Evolutionary conservation across 1,284 basidiomycete genomes (phyloP).

Genomic region (Ganoderma lucidum): DNA sequence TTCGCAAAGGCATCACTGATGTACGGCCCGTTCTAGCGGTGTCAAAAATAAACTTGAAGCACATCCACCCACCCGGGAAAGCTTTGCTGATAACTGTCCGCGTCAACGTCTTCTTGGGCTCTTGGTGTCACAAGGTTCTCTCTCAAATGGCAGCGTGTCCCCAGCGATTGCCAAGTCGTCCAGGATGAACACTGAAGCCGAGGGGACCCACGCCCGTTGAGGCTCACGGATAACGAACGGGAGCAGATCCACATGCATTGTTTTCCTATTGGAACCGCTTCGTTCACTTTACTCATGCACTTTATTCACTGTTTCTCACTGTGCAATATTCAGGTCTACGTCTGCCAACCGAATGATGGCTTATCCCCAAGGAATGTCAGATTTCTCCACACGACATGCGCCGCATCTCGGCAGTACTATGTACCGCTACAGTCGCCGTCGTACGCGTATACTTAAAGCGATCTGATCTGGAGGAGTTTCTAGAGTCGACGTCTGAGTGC

Average conservation of each 20-base stretch:
- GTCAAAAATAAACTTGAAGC: not conserved
- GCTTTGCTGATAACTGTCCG: not conserved
- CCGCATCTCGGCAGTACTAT: not conserved
- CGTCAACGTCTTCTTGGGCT: not conserved
- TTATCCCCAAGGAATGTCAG: not conserved
- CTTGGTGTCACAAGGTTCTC: not conserved
- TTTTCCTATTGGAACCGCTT: not conserved
- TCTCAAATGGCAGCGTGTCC: not conserved
- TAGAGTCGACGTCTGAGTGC: not conserved
- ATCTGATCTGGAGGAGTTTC: not conserved
- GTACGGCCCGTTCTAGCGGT: too few relatives aligned
- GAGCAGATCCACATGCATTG: not conserved
- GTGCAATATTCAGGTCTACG: not conserved
- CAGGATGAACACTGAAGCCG: not conserved
- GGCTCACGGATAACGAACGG: not conserved
- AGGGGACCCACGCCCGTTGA: not conserved
- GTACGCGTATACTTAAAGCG: not conserved
- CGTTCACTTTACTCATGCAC: too few relatives aligned
- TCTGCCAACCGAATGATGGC: not conserved
- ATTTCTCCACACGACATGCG: not conserved
- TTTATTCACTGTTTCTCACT: not conserved
- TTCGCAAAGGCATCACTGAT: not conserved
- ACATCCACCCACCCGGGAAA: not conserved
- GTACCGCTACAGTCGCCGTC: not conserved
- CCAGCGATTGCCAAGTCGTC: not conserved